phyloP scores from a whole-genome alignment of 768 basidiomycete genomes.

The Boletus sp. region DNA sequence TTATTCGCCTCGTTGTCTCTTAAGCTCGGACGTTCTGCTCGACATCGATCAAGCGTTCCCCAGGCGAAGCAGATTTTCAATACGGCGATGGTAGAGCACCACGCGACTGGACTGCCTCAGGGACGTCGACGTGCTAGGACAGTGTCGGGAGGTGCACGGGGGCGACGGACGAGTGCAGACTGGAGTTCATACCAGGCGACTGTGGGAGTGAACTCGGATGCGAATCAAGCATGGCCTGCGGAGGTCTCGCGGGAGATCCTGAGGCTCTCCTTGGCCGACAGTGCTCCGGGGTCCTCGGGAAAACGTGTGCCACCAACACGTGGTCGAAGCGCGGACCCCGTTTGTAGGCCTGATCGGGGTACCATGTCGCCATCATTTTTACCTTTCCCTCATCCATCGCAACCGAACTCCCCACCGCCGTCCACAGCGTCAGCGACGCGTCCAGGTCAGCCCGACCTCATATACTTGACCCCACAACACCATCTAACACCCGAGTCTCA shows the following conservation, averaged over 20 bases:
- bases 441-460: slow-evolving; percentile 14
- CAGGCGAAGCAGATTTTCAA: slow-evolving; percentile 20
- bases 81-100: slow-evolving; percentile 5
- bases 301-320: slow-evolving; percentile 17
- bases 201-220: slow-evolving; percentile 26
- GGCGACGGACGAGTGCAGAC: slow-evolving; percentile 54
- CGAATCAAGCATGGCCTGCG: slow-evolving; percentile 52
- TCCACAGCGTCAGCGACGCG: slow-evolving; percentile 25
- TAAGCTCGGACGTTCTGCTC: slow-evolving; percentile 26
- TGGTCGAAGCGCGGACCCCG: slow-evolving; percentile 17
- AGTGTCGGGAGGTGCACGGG: slow-evolving; percentile 35
- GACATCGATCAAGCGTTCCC: slow-evolving; percentile 28
- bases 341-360: slow-evolving; percentile 14
- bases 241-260: slow-evolving; percentile 56
- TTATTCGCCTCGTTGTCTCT: slow-evolving; percentile 23
- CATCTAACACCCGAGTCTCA: not conserved
- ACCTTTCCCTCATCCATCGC: slow-evolving; percentile 29
- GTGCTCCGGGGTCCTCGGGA: slow-evolving; percentile 24
- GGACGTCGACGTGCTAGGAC: slow-evolving; percentile 24
- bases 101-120: not conserved
- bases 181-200: slow-evolving; percentile 51
- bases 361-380: slow-evolving; percentile 26
- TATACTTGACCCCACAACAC: not conserved
- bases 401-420: slow-evolving; percentile 16
- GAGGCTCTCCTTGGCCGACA: slow-evolving; percentile 38